Evolutionary conservation across 1,284 basidiomycete genomes (phyloP), one percentile per base, ranked within the genome.

Genomic region (Erythrobasidium hasegawianum): DNA sequence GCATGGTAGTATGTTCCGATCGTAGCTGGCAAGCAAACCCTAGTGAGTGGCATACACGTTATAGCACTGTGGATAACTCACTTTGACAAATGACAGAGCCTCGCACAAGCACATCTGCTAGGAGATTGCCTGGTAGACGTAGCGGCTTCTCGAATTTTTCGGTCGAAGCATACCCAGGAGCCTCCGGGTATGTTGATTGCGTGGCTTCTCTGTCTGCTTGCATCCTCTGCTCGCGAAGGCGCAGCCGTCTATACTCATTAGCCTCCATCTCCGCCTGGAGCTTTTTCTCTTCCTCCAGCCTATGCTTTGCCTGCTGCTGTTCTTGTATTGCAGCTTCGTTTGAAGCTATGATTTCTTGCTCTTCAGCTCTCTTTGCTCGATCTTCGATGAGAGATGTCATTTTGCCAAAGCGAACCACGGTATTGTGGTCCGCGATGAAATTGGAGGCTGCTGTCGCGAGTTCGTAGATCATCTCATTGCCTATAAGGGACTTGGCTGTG

Each of bases 401-500:
- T 27, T 68, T 69, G 1, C 71, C 71, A 2, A 70, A 68, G 3
- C 68, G 70, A 8, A 68, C 68, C 11, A 68, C 67, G 18, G 57
- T 43, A 22, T 72, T 71, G 13, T 70, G 67, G 16, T 73, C 72
- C 9, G 73, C 72, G 39, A 74, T 70, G 49, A 71, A 72, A 2
- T 60, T 47, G 1, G 72, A 67, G 1, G 72, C 73, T 13, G 64
- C 57, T 22, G 72, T 67, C 27, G 70, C 71, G 0, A 74, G 53
- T 47, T 74, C 73, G 57, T 66, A 74, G 20, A 72, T 43, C 73
- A 74, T 72, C 58, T 72, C 73, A 10, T 57, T 64, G 33, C 72
- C 72, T 3, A 71, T 29, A 1, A 71, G 67, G 0, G 59, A 45
- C 7, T 58, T 50, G 0, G 73, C 68, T 2, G 47, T 55, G n/a